Evolutionary conservation across 108 stramenopile species (phyloP), one percentile per base, ranked within the genome.

Genomic region (Skeletonema menzelii): DNA sequence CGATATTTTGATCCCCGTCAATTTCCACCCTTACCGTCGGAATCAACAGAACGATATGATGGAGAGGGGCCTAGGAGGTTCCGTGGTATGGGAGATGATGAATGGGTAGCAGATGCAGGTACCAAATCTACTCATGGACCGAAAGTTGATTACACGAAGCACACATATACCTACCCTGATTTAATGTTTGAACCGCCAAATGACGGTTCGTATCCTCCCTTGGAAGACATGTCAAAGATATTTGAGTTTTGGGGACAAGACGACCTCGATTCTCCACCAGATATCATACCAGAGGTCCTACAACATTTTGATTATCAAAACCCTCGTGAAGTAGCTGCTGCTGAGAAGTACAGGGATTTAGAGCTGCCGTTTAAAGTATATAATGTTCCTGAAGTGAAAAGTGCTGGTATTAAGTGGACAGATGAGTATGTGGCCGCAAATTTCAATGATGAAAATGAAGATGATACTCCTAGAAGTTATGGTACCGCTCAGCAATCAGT

Each of bases 291-390:
- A 5, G 94, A 95, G 77, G 63, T 60, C 6, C 75, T 95, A 55
- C 70, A 89, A 49, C 94, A 92, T 64, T 95, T 95, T 76, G 87
- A 95, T 67, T 92, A 73, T 67, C 82, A 82, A 61, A 69, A 89
- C 72, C 72, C 79, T 34, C 59, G 75, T 15, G 84, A 95, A 65
- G 20, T 85, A 35, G 83, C 81, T 71, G 79, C 79, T 30, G 94
- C 94, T 31, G 32, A 66, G 12, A 69, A 78, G 55, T 92, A 86
- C 53, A 87, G 94, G 12, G 83, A 89, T 59, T 84, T 85, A 22
- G 87, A 92, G 67, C 63, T 95, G 30, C 94, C 94, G 0, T 95
- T 95, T 66, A 95, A 95, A 65, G 58, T 92, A 7, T 84, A 86
- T 72, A 87, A 92, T 72, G 89, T 95, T 1, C 91, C 94, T 2